Base-by-base conservation (phyloP, 2,329 filamentous ascomycete species). In the Drechslerella stenobrocha region DNA sequence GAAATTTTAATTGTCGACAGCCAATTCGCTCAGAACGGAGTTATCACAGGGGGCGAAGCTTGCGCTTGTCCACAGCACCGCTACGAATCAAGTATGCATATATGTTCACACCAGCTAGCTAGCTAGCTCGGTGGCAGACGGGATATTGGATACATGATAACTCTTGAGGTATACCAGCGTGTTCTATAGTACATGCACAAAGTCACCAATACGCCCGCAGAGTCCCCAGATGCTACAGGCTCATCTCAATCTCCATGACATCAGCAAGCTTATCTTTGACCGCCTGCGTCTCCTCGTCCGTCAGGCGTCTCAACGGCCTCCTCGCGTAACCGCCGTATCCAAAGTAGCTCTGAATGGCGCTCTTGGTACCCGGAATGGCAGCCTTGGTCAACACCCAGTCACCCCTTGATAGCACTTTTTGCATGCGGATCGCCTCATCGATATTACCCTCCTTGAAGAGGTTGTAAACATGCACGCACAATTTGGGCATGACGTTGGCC, bases 371-470 rank as follows among this genome's bases (percentile, higher is more conserved):
- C 26, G 87, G 81, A 70, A 88, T 83, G 0, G 86, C 86, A 11
- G 84, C 84, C 72, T 87, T 81, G 69, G 87, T 88, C 46, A 84
- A 84, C 0, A 80, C 81, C 86, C 86, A 88, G 76, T 89, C 86
- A 20, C 84, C 86, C 30, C 81, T 77, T 0, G 85, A 85, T 20
- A 89, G 80, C 26, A 86, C 75, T 45, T 83, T 84, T 76, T 88
- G 87, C 73, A 88, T 74, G 71, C 80, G 80, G 55, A 81, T 79
- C 0, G 87, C 87, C 72, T 87, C 82, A 2, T 81, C 77, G 5
- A 82, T 73, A 61, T 82, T 79, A 24, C 86, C 86, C n/a, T 78
- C 76, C 35, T 80, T 78, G 75, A 83, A 87, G 3, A 88, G 77
- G 69, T 83, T 77, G 56, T 84, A 75, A 13, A 89, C 77, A 73